A percentile compares a stretch with the other conserved stretches of the same genome.
Evolutionary conservation across 257 asterid species (phyloP).

Genomic region (Ligustrum vulgare): DNA sequence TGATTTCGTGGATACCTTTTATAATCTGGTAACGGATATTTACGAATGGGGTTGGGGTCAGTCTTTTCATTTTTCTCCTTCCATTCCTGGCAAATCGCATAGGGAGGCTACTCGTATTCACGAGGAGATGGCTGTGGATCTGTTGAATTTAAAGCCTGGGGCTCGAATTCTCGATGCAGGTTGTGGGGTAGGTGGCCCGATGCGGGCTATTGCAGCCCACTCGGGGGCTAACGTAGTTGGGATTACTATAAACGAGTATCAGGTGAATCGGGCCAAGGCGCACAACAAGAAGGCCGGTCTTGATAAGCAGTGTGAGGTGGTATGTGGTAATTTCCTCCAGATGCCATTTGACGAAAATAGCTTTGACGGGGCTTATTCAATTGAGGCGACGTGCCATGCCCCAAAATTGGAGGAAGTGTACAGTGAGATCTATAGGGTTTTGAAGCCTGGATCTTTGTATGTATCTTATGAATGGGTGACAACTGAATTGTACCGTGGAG

Average conservation of each 20-base stretch:
- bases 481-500: slow-evolving; percentile 56
- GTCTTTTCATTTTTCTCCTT: slow-evolving; percentile 75
- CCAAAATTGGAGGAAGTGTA: slow-evolving; percentile 69
- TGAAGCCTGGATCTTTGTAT: slow-evolving; percentile 63
- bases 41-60: slow-evolving; percentile 97
- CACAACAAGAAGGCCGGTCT: slow-evolving; percentile 78
- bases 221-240: slow-evolving; percentile 76
- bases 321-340: slow-evolving; percentile 74
- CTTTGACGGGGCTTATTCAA: slow-evolving; percentile 81
- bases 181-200: slow-evolving; percentile 85
- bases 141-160: slow-evolving; percentile 47
- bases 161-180: slow-evolving; percentile 67
- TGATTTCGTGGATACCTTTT: slow-evolving; percentile 77
- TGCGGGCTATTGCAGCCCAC: slow-evolving; percentile 84
- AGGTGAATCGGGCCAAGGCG: slow-evolving; percentile 57
- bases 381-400: slow-evolving; percentile 81
- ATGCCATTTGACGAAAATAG: slow-evolving; percentile 62
- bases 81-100: slow-evolving; percentile 63
- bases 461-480: slow-evolving; percentile 86
- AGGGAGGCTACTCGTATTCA: slow-evolving; percentile 73
- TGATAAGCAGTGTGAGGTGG: slow-evolving; percentile 61
- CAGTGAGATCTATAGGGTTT: slow-evolving; percentile 69
- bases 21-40: slow-evolving; percentile 78
- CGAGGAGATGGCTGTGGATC: slow-evolving; percentile 85
- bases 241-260: slow-evolving; percentile 78